Evolutionary conservation across 257 asterid genomes (phyloP).

Genomic region (Solanum tacnaense): DNA sequence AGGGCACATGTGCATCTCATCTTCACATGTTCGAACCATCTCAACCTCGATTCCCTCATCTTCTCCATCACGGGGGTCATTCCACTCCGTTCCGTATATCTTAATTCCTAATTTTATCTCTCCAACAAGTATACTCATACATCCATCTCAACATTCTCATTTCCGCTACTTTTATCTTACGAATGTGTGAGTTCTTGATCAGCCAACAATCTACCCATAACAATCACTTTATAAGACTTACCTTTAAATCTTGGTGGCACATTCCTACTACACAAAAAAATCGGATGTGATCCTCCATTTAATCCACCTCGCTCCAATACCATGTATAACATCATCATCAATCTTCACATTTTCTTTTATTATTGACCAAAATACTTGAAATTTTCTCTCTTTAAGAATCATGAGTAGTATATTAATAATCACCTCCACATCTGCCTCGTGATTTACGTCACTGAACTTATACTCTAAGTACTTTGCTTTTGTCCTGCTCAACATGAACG

Average conservation of each 20-base stretch:
- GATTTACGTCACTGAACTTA: not conserved
- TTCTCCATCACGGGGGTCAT: not conserved
- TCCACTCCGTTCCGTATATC: not conserved
- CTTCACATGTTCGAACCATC: not conserved
- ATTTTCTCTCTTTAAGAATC: too few species aligned
- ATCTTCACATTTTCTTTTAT: too few species aligned
- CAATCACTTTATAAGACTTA: too few species aligned
- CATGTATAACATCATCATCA: too few species aligned
- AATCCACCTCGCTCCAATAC: not conserved
- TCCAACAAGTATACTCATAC: not conserved
- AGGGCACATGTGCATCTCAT: not conserved
- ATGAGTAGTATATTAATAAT: not conserved
- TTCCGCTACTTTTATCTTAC: not conserved
- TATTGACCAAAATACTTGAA: not conserved
- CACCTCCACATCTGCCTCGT: not conserved
- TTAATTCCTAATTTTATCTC: not conserved
- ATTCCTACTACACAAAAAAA: too few species aligned
- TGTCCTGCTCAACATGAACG: too few species aligned
- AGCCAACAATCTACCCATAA: too few species aligned
- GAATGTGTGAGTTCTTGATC: too few species aligned
- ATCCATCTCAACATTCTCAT: too few species aligned
- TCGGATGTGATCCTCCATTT: not conserved
- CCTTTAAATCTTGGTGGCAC: too few species aligned
- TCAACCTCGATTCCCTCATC: not conserved
- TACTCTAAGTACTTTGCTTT: not conserved